Evolutionary conservation across 2,329 filamentous ascomycete species (phyloP).

Genomic region (Curvularia verruculosa): DNA sequence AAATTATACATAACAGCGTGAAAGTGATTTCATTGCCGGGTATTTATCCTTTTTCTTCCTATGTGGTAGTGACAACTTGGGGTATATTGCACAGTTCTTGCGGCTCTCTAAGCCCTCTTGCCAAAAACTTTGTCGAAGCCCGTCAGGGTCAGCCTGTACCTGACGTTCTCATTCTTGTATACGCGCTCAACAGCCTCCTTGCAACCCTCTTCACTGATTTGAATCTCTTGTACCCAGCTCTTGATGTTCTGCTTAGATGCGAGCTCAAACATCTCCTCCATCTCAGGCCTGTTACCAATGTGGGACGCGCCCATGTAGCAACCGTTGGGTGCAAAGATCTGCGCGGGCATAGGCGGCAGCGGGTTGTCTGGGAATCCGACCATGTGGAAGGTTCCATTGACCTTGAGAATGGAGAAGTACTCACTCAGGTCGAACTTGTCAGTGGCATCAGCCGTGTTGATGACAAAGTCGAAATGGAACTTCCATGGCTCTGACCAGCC

Average conservation of each 20-base stretch:
- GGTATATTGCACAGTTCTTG: neutral
- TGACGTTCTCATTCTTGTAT: constrained; percentile 70
- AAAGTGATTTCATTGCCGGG: neutral
- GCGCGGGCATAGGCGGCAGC: constrained; percentile 72
- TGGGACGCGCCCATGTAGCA: constrained; percentile 59
- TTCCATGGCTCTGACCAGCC: constrained; percentile 63
- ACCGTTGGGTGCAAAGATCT: constrained; percentile 77
- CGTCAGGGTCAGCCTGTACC: constrained; percentile 73
- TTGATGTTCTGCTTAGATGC: constrained; percentile 59
- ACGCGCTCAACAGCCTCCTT: constrained; percentile 73
- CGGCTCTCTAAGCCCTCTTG: constrained; percentile 43
- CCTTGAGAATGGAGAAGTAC: constrained; percentile 80
- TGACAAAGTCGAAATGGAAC: constrained; percentile 74
- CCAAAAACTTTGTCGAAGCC: constrained; percentile 72
- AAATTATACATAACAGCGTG: neutral
- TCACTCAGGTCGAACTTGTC: constrained; percentile 71
- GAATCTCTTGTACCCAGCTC: constrained; percentile 67
- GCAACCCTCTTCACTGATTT: constrained; percentile 72
- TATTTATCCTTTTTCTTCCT: constrained; percentile 3
- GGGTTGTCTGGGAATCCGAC: constrained; percentile 81
- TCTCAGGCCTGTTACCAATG: constrained; percentile 58
- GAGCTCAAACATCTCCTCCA: constrained; percentile 59
- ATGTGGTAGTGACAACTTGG: neutral
- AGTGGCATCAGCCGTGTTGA: constrained; percentile 75
- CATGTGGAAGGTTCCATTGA: constrained; percentile 80